Evolutionary conservation across 2,329 filamentous ascomycete species (phyloP).

Genomic region (Diplodia intermedia): DNA sequence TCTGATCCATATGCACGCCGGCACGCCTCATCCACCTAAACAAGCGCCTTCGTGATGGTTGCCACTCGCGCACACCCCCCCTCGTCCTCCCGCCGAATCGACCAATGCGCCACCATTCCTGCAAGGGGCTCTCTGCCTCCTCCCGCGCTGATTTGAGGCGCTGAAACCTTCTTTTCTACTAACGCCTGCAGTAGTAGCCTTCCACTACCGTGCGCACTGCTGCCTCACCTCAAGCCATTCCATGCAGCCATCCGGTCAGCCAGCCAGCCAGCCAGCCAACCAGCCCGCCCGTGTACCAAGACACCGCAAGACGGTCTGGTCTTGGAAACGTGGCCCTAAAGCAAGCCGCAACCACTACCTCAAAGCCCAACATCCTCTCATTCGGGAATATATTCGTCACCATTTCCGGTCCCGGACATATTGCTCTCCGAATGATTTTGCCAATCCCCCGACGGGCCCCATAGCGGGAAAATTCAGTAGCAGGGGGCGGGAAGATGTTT

Average conservation of each 20-base stretch:
- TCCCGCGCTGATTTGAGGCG: neutral
- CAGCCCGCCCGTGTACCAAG: neutral
- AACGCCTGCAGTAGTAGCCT: constrained; percentile 3
- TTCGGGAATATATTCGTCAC: neutral
- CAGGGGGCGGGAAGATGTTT: neutral
- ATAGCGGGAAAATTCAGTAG: neutral
- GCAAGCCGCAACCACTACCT: neutral
- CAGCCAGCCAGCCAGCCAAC: too few species aligned
- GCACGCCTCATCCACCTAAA: neutral
- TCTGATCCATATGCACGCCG: neutral
- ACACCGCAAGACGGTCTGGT: neutral
- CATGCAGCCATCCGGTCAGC: neutral
- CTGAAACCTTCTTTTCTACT: neutral
- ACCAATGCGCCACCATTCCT: constrained; percentile 4
- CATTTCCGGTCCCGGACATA: neutral
- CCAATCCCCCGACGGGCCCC: constrained; percentile 10
- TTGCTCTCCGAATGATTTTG: neutral
- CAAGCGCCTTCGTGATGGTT: constrained; percentile 23
- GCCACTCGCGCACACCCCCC: constrained; percentile 3
- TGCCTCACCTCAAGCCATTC: constrained; percentile 2
- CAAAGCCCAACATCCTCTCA: neutral
- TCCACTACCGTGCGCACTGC: neutral
- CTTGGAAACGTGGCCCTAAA: neutral
- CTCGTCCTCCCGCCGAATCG: neutral
- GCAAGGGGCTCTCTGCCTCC: constrained; percentile 5